Percentiles rank a stretch among this genome's conserved stretches.
These are phyloP conservation scores for Combretum micranthum DNA, from an alignment of 345 rosid species.

Conservation along the genomic window DNA sequence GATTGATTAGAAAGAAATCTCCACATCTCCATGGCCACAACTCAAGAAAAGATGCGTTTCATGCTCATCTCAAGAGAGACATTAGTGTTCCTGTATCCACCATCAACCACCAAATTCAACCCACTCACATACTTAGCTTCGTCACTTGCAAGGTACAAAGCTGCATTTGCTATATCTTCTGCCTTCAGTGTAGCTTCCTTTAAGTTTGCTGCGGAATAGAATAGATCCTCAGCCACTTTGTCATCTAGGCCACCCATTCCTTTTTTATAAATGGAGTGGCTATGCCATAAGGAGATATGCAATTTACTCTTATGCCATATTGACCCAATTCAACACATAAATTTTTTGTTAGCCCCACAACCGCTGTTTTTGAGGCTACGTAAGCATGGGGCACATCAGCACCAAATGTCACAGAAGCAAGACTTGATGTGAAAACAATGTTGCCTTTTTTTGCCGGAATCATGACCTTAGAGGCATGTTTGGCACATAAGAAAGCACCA, in stretches of 20 bases:
- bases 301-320: conserved; percentile 18
- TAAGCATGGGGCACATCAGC: not conserved
- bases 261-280: not conserved
- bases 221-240: not conserved
- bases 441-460: conserved; percentile 15
- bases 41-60: not conserved
- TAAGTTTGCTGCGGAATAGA: not conserved
- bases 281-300: conserved; percentile 9
- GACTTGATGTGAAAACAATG: conserved; percentile 17
- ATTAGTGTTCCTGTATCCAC: conserved; percentile 5
- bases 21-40: no score
- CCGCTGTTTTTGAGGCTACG: conserved; percentile 15
- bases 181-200: conserved; percentile 1
- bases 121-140: conserved; percentile 17
- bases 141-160: conserved; percentile 13
- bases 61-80: not conserved
- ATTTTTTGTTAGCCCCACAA: conserved; percentile 15
- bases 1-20: no score
- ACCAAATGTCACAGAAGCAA: not conserved
- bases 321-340: conserved; percentile 13
- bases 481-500: conserved; percentile 18
- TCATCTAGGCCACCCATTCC: not conserved
- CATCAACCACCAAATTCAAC: conserved; percentile 12
- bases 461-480: conserved; percentile 21
- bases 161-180: conserved; percentile 20